Conservation (phyloP, 176 grass and related monocot genomes). For the Poa pratensis region DNA sequence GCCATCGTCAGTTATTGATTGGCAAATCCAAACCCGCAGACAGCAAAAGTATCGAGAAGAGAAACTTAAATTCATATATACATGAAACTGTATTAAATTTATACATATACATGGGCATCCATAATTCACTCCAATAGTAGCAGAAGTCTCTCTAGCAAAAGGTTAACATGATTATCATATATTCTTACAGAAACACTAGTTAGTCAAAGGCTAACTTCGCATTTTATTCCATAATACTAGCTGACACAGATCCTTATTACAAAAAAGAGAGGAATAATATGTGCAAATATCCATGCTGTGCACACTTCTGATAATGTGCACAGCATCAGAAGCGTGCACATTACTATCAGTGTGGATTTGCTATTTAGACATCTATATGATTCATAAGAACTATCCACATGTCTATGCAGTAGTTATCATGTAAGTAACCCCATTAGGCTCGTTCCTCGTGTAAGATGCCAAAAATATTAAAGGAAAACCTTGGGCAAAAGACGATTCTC, state of each 20-base stretch:
- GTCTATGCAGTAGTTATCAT: not conserved
- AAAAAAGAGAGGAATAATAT: not conserved
- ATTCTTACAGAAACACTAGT: not conserved
- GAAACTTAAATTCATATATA: constrained; percentile 2
- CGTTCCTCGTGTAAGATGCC: not conserved
- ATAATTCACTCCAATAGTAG: not conserved
- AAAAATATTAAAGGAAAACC: constrained; percentile 6
- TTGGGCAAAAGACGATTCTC: constrained; percentile 13
- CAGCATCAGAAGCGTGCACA: constrained; percentile 17
- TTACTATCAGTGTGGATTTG: not conserved
- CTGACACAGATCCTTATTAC: not conserved
- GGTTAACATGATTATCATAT: constrained; percentile 24
- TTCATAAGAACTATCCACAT: constrained; percentile 23
- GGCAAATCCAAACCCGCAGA: constrained; percentile 12
- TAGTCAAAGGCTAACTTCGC: not conserved
- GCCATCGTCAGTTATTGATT: constrained; percentile 22
- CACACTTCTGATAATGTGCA: too few species aligned
- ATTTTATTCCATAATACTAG: constrained; percentile 19
- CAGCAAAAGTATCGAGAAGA: constrained; percentile 25
- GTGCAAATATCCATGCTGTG: too few species aligned
- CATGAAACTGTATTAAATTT: constrained; percentile 10
- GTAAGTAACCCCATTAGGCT: not conserved
- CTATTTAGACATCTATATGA: not conserved
- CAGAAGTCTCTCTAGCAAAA: constrained; percentile 2
- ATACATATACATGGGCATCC: not conserved